phyloP scores from a whole-genome alignment of 345 rosid species.

The Limnanthes douglasii region DNA sequence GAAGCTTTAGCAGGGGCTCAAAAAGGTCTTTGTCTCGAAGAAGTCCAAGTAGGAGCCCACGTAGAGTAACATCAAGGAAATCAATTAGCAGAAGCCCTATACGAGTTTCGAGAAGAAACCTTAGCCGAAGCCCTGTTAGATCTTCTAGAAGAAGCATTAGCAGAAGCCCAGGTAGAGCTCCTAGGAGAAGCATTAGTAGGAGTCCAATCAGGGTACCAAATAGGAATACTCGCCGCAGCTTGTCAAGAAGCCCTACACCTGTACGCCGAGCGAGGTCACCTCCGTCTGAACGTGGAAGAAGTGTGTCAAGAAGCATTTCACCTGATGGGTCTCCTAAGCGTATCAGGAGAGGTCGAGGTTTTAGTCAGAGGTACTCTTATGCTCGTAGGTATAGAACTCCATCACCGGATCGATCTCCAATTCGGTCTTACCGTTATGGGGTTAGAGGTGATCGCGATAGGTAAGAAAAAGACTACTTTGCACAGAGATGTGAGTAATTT shows the following conservation, averaged over 20 bases:
- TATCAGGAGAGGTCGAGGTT: slow-evolving; percentile 86
- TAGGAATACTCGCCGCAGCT: slow-evolving; percentile 36
- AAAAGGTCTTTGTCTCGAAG: slow-evolving; percentile 25
- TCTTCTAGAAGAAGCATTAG: slow-evolving; percentile 31
- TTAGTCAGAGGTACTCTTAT: slow-evolving; percentile 75
- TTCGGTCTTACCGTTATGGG: slow-evolving; percentile 51
- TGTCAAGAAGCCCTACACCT: slow-evolving; percentile 43
- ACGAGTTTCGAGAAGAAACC: slow-evolving; percentile 19
- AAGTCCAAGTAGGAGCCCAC: slow-evolving; percentile 38
- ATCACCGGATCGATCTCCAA: slow-evolving; percentile 81
- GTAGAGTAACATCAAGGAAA: slow-evolving; percentile 12
- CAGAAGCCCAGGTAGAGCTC: slow-evolving; percentile 44
- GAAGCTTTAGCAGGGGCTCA: slow-evolving; percentile 33
- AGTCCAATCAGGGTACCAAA: slow-evolving; percentile 42
- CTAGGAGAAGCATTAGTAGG: slow-evolving; percentile 43
- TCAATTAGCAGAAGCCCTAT: slow-evolving; percentile 28
- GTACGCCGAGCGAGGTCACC: slow-evolving; percentile 48
- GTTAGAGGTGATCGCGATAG: slow-evolving; percentile 59
- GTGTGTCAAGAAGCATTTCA: slow-evolving; percentile 72
- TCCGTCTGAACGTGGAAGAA: slow-evolving; percentile 36
- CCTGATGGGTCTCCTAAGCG: slow-evolving; percentile 74
- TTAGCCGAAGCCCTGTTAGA: slow-evolving; percentile 20
- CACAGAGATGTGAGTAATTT: no score
- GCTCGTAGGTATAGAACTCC: slow-evolving; percentile 83
- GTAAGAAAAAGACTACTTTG: no score